phyloP scores from a whole-genome alignment of 1,139 yeast species.

The Yamadazyma atmosphaerica region DNA sequence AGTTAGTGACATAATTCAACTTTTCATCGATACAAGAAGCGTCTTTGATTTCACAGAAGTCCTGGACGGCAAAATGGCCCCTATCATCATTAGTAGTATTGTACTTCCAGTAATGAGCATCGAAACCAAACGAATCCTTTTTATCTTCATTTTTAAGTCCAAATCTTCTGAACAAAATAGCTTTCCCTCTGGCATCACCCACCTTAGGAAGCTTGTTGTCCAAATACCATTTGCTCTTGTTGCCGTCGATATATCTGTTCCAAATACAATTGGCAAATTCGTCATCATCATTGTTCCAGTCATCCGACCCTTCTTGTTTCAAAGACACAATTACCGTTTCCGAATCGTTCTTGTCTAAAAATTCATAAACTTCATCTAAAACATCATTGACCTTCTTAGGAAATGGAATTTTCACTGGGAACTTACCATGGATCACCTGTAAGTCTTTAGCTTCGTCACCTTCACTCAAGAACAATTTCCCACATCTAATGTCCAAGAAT shows the following conservation, averaged over 20 bases:
- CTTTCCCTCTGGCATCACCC: slow-evolving; percentile 68
- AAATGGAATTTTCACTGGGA: slow-evolving; percentile 67
- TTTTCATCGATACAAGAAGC: slow-evolving; percentile 59
- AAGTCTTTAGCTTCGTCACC: slow-evolving; percentile 54
- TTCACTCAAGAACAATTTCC: slow-evolving; percentile 54
- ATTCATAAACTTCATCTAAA: slow-evolving; percentile 59
- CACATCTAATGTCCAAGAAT: slow-evolving; percentile 68
- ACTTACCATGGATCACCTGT: slow-evolving; percentile 73
- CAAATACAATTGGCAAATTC: slow-evolving; percentile 68
- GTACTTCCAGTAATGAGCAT: slow-evolving; percentile 68
- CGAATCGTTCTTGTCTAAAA: slow-evolving; percentile 50
- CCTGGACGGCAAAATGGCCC: slow-evolving; percentile 67
- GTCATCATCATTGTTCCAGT: slow-evolving; percentile 61
- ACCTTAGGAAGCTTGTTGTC: slow-evolving; percentile 55
- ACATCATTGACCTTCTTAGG: slow-evolving; percentile 51
- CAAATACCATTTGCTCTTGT: slow-evolving; percentile 63
- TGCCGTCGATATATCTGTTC: slow-evolving; percentile 54
- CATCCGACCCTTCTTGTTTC: slow-evolving; percentile 72
- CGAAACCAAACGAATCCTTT: slow-evolving; percentile 56
- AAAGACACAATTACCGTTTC: slow-evolving; percentile 70
- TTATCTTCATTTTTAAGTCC: slow-evolving; percentile 53
- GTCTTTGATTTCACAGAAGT: slow-evolving; percentile 64
- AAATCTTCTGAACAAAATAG: slow-evolving; percentile 67
- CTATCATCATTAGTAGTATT: slow-evolving; percentile 68
- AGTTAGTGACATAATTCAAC: slow-evolving; percentile 55